Evolutionary conservation across 495 filamentous ascomycete species (phyloP).

Genomic region (Podospora pseudoanserina): DNA sequence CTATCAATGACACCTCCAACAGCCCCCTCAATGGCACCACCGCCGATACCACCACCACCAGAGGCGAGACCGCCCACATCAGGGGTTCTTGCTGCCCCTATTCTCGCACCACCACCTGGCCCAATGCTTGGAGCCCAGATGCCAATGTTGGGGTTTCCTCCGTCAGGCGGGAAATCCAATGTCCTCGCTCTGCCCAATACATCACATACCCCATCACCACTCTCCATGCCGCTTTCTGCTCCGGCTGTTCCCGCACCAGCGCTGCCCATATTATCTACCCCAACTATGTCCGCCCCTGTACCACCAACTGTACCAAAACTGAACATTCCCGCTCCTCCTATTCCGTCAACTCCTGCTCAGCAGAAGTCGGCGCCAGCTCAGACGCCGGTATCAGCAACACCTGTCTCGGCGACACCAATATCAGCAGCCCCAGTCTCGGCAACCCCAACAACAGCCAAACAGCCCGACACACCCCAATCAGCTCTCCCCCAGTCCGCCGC

Average conservation of each 20-base stretch:
- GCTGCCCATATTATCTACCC: neutral
- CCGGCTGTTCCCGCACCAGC: constrained; percentile 12
- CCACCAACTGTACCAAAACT: constrained; percentile 10
- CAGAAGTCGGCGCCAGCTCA: neutral
- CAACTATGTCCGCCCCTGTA: constrained; percentile 15
- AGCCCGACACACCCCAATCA: constrained; percentile 17
- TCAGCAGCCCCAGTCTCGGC: constrained; percentile 13
- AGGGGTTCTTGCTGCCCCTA: constrained; percentile 43
- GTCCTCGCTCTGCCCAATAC: constrained; percentile 46
- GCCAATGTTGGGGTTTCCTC: constrained; percentile 24
- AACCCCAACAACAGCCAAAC: constrained; percentile 11
- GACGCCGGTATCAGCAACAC: neutral
- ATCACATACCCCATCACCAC: constrained; percentile 37
- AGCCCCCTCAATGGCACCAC: constrained; percentile 25
- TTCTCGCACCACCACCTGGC: constrained; percentile 33
- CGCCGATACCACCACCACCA: constrained; percentile 28
- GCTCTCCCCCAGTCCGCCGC: neutral
- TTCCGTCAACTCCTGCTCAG: constrained; percentile 1
- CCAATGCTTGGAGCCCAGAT: constrained; percentile 26
- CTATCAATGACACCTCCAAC: constrained; percentile 17
- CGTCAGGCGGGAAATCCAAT: constrained; percentile 29
- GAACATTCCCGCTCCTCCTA: constrained; percentile 15
- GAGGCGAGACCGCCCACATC: constrained; percentile 34
- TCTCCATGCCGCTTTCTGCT: constrained; percentile 28
- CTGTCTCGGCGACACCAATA: constrained; percentile 13